A percentile compares a stretch with the other conserved stretches of the same genome.
phyloP scores from a whole-genome alignment of 1,139 yeast genomes.

The Geotrichum klebahnii region DNA sequence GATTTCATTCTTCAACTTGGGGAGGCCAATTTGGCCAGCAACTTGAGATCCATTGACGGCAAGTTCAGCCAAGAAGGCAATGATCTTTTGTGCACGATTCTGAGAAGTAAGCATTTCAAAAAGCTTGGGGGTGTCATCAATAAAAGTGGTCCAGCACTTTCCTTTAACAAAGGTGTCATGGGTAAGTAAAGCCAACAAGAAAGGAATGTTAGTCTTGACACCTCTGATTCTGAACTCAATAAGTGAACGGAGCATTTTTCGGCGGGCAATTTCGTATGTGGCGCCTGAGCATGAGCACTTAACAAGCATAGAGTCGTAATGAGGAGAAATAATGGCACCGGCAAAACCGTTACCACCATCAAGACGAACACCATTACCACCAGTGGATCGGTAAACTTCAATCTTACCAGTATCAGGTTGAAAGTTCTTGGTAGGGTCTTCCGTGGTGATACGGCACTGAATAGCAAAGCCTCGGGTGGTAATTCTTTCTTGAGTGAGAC shows the following conservation, averaged over 20 bases:
- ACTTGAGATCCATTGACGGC: slow-evolving; percentile 93
- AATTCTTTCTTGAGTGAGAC: slow-evolving; percentile 87
- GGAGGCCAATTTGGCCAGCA: slow-evolving; percentile 90
- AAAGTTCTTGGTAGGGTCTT: slow-evolving; percentile 93
- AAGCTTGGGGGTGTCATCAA: slow-evolving; percentile 93
- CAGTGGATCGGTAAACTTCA: slow-evolving; percentile 96
- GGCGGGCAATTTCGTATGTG: slow-evolving; percentile 91
- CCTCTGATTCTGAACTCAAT: slow-evolving; percentile 98
- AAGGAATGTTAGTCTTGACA: slow-evolving; percentile 96
- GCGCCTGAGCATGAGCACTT: slow-evolving; percentile 96
- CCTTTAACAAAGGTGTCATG: slow-evolving; percentile 86
- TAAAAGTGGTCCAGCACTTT: slow-evolving; percentile 96
- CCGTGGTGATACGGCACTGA: slow-evolving; percentile 98
- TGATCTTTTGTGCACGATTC: slow-evolving; percentile 92
- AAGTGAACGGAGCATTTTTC: slow-evolving; percentile 94
- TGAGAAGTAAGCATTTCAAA: slow-evolving; percentile 93
- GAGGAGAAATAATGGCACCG: slow-evolving; percentile 96
- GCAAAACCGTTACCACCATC: slow-evolving; percentile 99
- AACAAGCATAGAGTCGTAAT: slow-evolving; percentile 97
- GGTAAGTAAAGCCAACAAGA: slow-evolving; percentile 86
- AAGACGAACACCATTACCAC: slow-evolving; percentile 98
- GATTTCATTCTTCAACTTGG: slow-evolving; percentile 74
- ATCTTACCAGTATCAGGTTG: slow-evolving; percentile 98
- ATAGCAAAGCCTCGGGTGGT: slow-evolving; percentile 97
- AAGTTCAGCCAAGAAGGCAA: slow-evolving; percentile 84